phyloP scores from a whole-genome alignment of 1,284 basidiomycete genomes.

The Leccinum pallidistipes region DNA sequence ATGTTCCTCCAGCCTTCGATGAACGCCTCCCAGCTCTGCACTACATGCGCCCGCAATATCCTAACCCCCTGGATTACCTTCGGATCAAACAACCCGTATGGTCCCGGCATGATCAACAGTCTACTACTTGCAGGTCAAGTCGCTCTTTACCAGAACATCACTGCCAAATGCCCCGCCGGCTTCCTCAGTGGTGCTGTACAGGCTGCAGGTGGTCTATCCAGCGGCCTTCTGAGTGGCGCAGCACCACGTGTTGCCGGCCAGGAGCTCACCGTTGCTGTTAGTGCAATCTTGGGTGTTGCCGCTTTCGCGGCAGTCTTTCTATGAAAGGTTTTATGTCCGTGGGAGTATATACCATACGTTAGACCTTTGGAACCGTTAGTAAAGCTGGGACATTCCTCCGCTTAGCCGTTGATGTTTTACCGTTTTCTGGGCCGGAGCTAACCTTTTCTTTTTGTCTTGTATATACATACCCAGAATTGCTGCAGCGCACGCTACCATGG shows the following conservation, averaged over 20 bases:
- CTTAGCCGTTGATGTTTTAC: slow-evolving; percentile 12
- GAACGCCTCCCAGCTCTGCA: slow-evolving; percentile 63
- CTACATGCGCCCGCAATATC: slow-evolving; percentile 75
- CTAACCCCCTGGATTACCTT: slow-evolving; percentile 75
- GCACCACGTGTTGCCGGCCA: slow-evolving; percentile 25
- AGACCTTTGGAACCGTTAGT: slow-evolving; percentile 20
- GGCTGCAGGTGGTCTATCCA: slow-evolving; percentile 62
- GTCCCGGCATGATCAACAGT: slow-evolving; percentile 65
- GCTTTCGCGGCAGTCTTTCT: slow-evolving; percentile 25
- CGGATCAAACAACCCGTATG: slow-evolving; percentile 72
- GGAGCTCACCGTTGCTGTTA: slow-evolving; percentile 27
- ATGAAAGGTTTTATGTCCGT: slow-evolving; percentile 9
- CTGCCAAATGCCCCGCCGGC: slow-evolving; percentile 53
- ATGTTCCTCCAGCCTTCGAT: slow-evolving; percentile 66
- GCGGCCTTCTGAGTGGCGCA: slow-evolving; percentile 35
- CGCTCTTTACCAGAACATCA: slow-evolving; percentile 62
- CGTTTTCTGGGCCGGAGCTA: slow-evolving; percentile 9
- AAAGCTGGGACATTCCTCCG: slow-evolving; percentile 24
- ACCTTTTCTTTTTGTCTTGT: slow-evolving; percentile 18
- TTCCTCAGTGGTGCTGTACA: slow-evolving; percentile 66
- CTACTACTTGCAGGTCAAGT: slow-evolving; percentile 66
- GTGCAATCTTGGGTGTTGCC: slow-evolving; percentile 28
- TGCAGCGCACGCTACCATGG: slow-evolving; percentile 7
- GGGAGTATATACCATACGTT: slow-evolving; percentile 21
- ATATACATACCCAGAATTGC: slow-evolving; percentile 21